Evolutionary conservation across 2,329 filamentous ascomycete genomes (phyloP).

Genomic region (Fusarium incarnatum): DNA sequence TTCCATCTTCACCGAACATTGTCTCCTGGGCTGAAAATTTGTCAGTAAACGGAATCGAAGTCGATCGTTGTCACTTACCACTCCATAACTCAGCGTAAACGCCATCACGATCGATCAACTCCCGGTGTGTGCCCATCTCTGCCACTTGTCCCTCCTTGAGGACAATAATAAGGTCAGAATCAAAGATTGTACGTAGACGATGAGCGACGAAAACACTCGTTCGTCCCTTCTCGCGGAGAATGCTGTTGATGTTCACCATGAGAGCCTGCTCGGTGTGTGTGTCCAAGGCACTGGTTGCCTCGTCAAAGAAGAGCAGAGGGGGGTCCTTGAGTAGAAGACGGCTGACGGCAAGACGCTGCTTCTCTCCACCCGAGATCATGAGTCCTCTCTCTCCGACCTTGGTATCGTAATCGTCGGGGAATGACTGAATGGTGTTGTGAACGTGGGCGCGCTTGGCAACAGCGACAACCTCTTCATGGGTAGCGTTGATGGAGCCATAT

Average conservation of each 20-base stretch:
- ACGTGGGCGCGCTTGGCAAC: conserved; percentile 87
- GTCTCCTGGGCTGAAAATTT: conserved; percentile 68
- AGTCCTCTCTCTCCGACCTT: conserved; percentile 93
- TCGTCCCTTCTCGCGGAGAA: conserved; percentile 85
- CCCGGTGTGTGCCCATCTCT: conserved; percentile 87
- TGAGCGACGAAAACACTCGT: conserved; percentile 98
- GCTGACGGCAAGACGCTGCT: conserved; percentile 88
- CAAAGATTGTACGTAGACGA: conserved; percentile 90
- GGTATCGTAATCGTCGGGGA: conserved; percentile 90
- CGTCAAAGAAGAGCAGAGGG: conserved; percentile 91
- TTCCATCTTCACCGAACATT: conserved; percentile 62
- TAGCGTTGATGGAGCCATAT: conserved; percentile 86
- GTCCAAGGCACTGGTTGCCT: conserved; percentile 91
- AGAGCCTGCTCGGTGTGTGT: conserved; percentile 94
- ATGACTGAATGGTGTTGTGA: conserved; percentile 81
- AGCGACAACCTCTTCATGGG: conserved; percentile 76
- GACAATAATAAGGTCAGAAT: conserved; percentile 93
- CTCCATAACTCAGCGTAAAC: conserved; percentile 93
- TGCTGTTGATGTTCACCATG: conserved; percentile 91
- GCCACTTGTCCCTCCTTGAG: conserved; percentile 85
- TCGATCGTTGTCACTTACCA: conserved; percentile 64
- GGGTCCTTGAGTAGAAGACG: conserved; percentile 89
- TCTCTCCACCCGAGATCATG: conserved; percentile 97
- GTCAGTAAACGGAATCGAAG: conserved; percentile 15
- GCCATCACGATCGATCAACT: conserved; percentile 81